Conservation (phyloP, 495 filamentous ascomycete species). For the Thermochaetoides thermophila region DNA sequence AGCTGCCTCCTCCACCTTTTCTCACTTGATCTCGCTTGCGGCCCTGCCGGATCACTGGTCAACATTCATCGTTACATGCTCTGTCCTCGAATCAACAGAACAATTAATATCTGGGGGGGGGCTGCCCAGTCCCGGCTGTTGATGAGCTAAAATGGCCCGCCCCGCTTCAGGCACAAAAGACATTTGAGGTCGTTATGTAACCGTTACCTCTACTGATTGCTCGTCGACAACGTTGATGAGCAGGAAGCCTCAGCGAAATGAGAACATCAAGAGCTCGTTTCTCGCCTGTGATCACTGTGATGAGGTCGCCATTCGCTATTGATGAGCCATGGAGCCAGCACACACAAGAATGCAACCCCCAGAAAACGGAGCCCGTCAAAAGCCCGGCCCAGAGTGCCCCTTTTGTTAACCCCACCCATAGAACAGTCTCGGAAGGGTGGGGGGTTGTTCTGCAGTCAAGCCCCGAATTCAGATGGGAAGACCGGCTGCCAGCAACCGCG, state of each 20-base stretch:
- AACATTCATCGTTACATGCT: too few species aligned
- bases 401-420: conserved; percentile 10
- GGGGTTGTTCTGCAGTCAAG: conserved; percentile 3
- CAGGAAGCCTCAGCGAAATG: too few species aligned
- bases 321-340: too few species aligned
- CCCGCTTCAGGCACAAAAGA: conserved; percentile 9
- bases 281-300: too few species aligned
- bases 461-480: too few species aligned
- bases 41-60: neutral
- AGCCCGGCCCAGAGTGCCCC: conserved; percentile 6
- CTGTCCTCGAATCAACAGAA: too few species aligned
- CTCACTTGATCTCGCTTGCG: neutral
- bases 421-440: conserved; percentile 5
- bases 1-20: neutral
- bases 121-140: conserved; percentile 1
- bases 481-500: too few species aligned
- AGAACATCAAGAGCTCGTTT: too few species aligned
- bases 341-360: conserved; percentile 3
- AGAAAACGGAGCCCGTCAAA: neutral
- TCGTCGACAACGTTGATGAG: too few species aligned
- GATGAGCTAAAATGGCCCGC: conserved; percentile 6
- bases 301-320: too few species aligned
- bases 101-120: too few species aligned
- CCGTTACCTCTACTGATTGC: too few species aligned
- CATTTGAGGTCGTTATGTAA: neutral